Evolutionary conservation across 345 rosid species (phyloP), one percentile per base, ranked within the genome.

Genomic region (Ricinus communis): DNA sequence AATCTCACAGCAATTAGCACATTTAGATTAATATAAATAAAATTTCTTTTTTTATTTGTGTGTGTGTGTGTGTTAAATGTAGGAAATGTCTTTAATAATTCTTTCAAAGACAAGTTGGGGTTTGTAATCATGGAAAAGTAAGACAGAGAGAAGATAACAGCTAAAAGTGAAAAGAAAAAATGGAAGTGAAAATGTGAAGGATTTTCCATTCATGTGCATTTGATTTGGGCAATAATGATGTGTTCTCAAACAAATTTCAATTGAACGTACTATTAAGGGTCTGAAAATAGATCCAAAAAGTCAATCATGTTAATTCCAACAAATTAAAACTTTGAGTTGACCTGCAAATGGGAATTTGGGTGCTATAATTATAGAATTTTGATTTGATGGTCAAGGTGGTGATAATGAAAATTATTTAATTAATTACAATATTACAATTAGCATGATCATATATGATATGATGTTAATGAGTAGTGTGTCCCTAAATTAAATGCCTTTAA

Each of bases 201-300:
- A 73, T 68, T 70, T 49, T 1, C 61, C 65, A 75, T 62, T 47
- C 79, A 75, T 70, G 74, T 75, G 79, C 55, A 2, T 57, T 70
- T 69, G 74, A 70, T 69, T 70, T 65, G 43, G 61, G 74, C 38
- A 68, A 70, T 70, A 24, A 76, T 75, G 49, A 56, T 56, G 53
- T 75, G 45, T 41, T 46, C 73, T 50, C 15, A 0, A 60, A 30
- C 15, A 0, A 60, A 30, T 5, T 58, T 62, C 60, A 51, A 62
- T 12, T 40, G 61, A 68, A 52, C 53, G 47, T 38, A 19, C 74
- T 50, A 41, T 3, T 62, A 25, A 43, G 41, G 36, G 36, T 51
- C 74, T 51, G 27, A 10, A 50, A 36, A 1, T 52, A 53, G 11
- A 40, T 61, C 27, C 6, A 25, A 24, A 38, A 36, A 62, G 68